These are phyloP conservation scores for Xanthoconium separans DNA, from an alignment of 1,284 basidiomycete genomes.

Conservation along the genomic window DNA sequence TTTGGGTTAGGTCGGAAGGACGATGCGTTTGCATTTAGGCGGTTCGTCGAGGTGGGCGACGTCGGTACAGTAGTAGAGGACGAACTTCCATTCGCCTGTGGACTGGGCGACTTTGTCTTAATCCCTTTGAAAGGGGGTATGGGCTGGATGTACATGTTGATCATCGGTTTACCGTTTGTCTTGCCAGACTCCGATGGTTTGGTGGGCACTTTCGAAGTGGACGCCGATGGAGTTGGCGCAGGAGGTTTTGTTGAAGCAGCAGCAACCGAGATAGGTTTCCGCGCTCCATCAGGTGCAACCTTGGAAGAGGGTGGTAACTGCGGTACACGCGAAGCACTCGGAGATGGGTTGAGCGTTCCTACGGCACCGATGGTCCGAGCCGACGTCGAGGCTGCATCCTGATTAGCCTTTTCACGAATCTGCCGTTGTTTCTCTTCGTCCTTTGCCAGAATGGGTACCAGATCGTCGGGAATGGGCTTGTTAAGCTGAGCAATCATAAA, in stretches of 20 bases:
- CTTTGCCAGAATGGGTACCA: conserved; percentile 90
- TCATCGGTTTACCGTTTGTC: conserved; percentile 34
- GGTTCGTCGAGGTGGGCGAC: conserved; percentile 45
- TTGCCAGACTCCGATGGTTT: conserved; percentile 31
- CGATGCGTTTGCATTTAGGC: conserved; percentile 71
- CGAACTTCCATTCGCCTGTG: conserved; percentile 32
- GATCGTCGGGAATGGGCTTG: conserved; percentile 90
- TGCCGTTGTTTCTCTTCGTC: conserved; percentile 84
- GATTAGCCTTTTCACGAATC: conserved; percentile 74
- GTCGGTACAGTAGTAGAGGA: conserved; percentile 37
- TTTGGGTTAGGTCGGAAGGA: conserved; percentile 84
- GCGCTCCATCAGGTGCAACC: conserved; percentile 23
- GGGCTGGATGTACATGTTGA: conserved; percentile 76
- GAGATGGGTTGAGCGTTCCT: conserved; percentile 34
- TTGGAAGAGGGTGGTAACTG: conserved; percentile 27
- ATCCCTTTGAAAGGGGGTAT: conserved; percentile 91
- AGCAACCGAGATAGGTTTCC: conserved; percentile 35
- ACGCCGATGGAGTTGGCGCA: conserved; percentile 25
- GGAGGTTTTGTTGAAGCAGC: conserved; percentile 37
- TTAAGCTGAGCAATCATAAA: conserved; percentile 60
- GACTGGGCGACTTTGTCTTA: conserved; percentile 37
- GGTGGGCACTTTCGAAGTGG: conserved; percentile 31
- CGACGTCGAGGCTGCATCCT: conserved; percentile 63
- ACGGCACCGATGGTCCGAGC: conserved; percentile 65
- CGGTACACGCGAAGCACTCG: conserved; percentile 36